Evolutionary conservation across 78 protist species (phyloP).

Genomic region (Planoprotostelium fungivorum): DNA sequence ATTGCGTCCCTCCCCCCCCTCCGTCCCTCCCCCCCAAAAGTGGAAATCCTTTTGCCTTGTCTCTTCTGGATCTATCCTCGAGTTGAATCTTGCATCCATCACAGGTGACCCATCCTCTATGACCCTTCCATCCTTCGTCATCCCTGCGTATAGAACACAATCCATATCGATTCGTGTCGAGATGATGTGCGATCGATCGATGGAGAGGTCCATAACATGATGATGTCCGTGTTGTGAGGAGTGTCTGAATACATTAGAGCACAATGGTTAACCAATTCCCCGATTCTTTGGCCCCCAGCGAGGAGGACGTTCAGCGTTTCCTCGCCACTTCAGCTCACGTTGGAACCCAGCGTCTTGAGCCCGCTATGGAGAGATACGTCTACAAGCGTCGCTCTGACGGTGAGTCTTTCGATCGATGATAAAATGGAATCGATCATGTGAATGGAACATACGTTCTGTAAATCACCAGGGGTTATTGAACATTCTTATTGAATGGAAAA

Average conservation of each 20-base stretch:
- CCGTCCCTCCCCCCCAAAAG: no score
- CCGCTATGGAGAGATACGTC: slow-evolving; percentile 89
- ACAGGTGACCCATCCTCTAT: neutral
- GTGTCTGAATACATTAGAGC: neutral
- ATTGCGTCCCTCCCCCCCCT: no score
- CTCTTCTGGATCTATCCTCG: neutral
- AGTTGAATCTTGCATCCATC: neutral
- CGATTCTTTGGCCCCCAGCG: slow-evolving; percentile 76
- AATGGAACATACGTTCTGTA: no score
- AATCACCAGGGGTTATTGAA: no score
- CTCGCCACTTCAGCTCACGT: slow-evolving; percentile 93
- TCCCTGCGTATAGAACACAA: neutral
- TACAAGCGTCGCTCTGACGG: slow-evolving; percentile 91
- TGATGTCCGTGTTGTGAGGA: no score
- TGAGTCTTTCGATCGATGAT: no score
- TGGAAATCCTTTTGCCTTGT: no score
- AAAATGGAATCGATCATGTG: neutral
- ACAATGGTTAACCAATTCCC: slow-evolving; percentile 62
- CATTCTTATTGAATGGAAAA: neutral
- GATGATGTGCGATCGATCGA: no score
- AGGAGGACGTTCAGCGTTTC: slow-evolving; percentile 93
- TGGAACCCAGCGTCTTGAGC: slow-evolving; percentile 86
- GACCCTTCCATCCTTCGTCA: neutral
- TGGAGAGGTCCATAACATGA: no score
- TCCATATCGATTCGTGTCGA: no score